Conservation (phyloP, 139 green algal genomes). For the Chlorella sp. region DNA sequence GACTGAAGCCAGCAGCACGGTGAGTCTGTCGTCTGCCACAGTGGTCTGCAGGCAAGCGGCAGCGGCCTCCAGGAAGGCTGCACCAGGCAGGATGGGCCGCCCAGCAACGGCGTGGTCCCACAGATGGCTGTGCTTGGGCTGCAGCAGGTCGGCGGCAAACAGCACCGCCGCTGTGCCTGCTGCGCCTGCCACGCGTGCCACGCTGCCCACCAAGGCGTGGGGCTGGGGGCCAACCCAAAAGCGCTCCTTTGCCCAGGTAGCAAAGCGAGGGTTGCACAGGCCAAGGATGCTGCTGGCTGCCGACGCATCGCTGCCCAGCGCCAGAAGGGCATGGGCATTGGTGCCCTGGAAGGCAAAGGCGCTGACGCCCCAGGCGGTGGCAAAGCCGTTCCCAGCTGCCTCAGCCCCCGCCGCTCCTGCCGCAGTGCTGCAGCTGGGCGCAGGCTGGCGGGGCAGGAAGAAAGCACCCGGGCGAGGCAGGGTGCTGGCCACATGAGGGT, state of each 20-base stretch:
- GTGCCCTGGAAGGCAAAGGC: slow-evolving; percentile 88
- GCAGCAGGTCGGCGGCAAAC: slow-evolving; percentile 46
- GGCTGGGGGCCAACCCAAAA: slow-evolving; percentile 29
- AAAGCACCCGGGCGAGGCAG: slow-evolving; percentile 9
- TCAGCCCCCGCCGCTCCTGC: not conserved
- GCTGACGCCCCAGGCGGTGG: slow-evolving; percentile 62
- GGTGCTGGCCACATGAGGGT: slow-evolving; percentile 65
- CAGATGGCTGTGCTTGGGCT: slow-evolving; percentile 60
- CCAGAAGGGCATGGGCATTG: slow-evolving; percentile 76
- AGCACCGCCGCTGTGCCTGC: slow-evolving; percentile 26
- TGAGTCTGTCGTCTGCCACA: not conserved
- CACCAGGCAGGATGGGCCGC: slow-evolving; percentile 42
- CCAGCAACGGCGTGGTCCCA: slow-evolving; percentile 67
- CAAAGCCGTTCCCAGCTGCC: not conserved
- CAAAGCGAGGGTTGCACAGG: not conserved
- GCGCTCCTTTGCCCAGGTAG: slow-evolving; percentile 13
- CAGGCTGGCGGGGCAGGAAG: slow-evolving; percentile 52
- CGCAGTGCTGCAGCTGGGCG: not conserved
- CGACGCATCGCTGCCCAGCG: not conserved
- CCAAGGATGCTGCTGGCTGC: not conserved
- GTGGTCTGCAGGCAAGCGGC: slow-evolving; percentile 38
- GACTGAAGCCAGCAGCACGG: slow-evolving; percentile 15
- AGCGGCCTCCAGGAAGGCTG: slow-evolving; percentile 73
- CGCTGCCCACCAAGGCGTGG: slow-evolving; percentile 14
- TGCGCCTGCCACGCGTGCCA: not conserved